Evolutionary conservation across 2,329 filamentous ascomycete genomes (phyloP), one percentile per base, ranked within the genome.

Genomic region (Penicillium sp.): DNA sequence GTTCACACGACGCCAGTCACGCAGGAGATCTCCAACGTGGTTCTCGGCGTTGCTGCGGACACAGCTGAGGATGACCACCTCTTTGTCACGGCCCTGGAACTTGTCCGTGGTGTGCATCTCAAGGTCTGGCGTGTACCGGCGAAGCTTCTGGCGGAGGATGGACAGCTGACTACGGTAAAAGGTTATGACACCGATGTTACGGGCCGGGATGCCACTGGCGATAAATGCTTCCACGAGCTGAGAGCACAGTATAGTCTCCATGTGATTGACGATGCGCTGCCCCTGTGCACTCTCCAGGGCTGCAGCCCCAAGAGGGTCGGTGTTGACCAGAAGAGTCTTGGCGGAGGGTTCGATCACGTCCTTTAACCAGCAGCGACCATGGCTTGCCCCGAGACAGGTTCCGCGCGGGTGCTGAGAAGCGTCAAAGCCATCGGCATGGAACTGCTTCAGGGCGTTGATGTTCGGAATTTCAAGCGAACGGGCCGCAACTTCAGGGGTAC

Each of bases 31-130:
- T 15, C 93, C 93, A n/a, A 98, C 91, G 43, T 80, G 82, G 54
- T 84, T 82, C 1, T 81, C 79, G 20, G 91, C 84, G 62, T 98
- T 98, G 66, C 84, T 92, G 27, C 93, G 82, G 12, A 97, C 93
- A 27, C 95, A 84, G 47, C 83, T 89, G 7, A 98, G 79, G 12
- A 98, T 82, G 0, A 97, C 81, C 2, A 95, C 85, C 64, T 95
- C 90, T 67, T 98, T 98, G 72, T 98, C 93, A 8, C 93, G 82
- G 6, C 93, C 93, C 68, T 98, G 93, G 70, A 95, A 98, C 39
- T 92, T 89, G 71, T 98, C 93, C 3, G 93, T 91, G 0, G 93
- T 97, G 70, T 98, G 90, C 80, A 97, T 90, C 71, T 98, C 93
- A 1, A 98, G 83, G 2, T 81, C 80, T 0, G 76, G 72, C 0